Conservation (phyloP, 1,284 basidiomycete species). For the Trichosporon sp. region DNA sequence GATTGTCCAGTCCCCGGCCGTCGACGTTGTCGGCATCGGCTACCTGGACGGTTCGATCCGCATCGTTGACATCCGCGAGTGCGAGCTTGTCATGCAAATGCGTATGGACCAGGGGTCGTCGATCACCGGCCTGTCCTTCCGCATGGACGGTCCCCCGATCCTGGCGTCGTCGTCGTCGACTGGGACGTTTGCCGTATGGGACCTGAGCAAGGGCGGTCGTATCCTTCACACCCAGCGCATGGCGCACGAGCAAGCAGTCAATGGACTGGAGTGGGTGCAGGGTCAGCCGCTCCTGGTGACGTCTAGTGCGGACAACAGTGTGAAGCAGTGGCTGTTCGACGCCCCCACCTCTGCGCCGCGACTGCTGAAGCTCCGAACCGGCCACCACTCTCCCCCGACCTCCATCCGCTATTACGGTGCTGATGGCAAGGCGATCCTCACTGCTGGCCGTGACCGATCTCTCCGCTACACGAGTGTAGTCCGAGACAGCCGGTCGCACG, state of each 20-base stretch:
- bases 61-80: conserved; percentile 82
- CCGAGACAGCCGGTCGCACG: conserved; percentile 85
- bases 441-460: conserved; percentile 75
- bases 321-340: conserved; percentile 99
- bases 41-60: conserved; percentile 82
- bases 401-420: conserved; percentile 92
- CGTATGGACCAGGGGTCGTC: conserved; percentile 69
- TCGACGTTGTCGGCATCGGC: conserved; percentile 90
- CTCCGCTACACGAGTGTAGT: conserved; percentile 88
- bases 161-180: conserved; percentile 79
- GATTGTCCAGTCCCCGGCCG: conserved; percentile 85
- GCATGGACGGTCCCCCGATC: conserved; percentile 81
- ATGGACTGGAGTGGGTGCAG: conserved; percentile 78
- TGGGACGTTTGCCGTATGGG: conserved; percentile 86
- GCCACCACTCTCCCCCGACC: conserved; percentile 86
- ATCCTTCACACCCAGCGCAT: conserved; percentile 76
- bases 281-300: conserved; percentile 83
- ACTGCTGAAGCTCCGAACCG: conserved; percentile 84
- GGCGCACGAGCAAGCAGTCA: conserved; percentile 78
- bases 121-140: conserved; percentile 73
- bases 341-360: conserved; percentile 78
- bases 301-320: conserved; percentile 84
- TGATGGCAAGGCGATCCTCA: conserved; percentile 90
- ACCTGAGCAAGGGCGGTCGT: conserved; percentile 73
- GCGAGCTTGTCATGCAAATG: conserved; percentile 81